phyloP scores from a whole-genome alignment of 352 stramenopile genomes.

The Globisporangium cederbergense region DNA sequence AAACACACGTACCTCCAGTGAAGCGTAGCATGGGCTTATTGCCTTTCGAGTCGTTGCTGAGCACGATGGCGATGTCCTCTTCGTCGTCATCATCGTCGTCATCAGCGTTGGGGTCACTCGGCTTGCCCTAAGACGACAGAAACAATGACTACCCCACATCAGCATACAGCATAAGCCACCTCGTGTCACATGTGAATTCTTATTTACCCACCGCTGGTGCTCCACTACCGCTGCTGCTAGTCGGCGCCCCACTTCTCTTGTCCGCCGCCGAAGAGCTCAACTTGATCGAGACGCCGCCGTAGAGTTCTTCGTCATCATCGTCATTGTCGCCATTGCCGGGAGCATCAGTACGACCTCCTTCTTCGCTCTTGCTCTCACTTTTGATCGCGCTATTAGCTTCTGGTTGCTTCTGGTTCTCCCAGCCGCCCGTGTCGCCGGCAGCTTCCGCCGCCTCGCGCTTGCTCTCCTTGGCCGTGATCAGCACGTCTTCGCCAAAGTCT shows the following conservation, averaged over 20 bases:
- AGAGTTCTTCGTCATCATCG: conserved; percentile 77
- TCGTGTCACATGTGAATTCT: background rate
- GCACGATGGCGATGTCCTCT: conserved; percentile 79
- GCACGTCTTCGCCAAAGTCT: conserved; percentile 77
- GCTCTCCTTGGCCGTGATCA: conserved; percentile 28
- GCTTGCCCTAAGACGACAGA: conserved; percentile 1
- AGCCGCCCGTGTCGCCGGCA: background rate
- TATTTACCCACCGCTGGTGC: background rate
- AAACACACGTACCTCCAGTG: conserved; percentile 34
- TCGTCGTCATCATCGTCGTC: conserved; percentile 83
- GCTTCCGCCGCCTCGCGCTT: conserved; percentile 16
- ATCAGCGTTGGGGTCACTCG: conserved; percentile 30
- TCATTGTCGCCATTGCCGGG: conserved; percentile 30
- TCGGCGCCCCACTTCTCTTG: conserved; percentile 13
- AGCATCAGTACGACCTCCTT: background rate
- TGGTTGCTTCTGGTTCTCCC: conserved; percentile 3
- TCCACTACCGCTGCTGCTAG: conserved; percentile 8
- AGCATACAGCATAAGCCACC: background rate
- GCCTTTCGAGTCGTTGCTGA: conserved; percentile 57
- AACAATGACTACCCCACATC: background rate
- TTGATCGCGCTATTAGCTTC: background rate
- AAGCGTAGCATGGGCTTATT: conserved; percentile 78
- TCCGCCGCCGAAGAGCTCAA: conserved; percentile 33
- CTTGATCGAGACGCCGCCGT: conserved; percentile 75
- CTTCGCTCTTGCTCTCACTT: background rate